Conservation (phyloP, 2,329 filamentous ascomycete species). For the Scedosporium boydii region DNA sequence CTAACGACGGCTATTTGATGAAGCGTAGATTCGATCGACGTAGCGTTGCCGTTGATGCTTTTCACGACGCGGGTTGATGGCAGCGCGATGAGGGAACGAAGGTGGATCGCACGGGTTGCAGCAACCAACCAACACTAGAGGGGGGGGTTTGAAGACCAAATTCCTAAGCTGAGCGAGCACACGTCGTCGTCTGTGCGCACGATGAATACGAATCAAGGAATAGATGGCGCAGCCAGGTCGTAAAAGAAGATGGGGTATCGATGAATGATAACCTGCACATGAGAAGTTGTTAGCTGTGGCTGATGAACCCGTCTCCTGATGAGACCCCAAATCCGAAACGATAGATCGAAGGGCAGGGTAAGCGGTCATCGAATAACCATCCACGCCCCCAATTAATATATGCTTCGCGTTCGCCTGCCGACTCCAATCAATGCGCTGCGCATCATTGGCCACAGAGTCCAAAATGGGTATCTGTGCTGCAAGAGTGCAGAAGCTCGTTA, state of each 20-base stretch:
- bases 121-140: not conserved
- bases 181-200: not conserved
- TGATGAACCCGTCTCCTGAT: not conserved
- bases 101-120: not conserved
- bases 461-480: not conserved
- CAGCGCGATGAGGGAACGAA: not conserved
- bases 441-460: not conserved
- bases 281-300: not conserved
- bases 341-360: not conserved
- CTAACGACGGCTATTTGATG: not conserved
- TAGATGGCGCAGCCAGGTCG: not conserved
- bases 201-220: not conserved
- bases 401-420: not conserved
- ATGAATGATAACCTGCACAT: not conserved
- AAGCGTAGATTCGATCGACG: not conserved
- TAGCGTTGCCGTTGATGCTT: not conserved
- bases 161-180: not conserved
- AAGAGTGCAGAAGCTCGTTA: not conserved
- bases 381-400: not conserved
- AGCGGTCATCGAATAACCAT: not conserved
- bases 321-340: not conserved
- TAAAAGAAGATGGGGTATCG: conserved; percentile 1
- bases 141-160: not conserved
- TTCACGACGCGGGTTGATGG: not conserved
- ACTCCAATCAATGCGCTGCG: not conserved